Percentiles rank a stretch among this genome's conserved stretches.
phyloP scores from a whole-genome alignment of 148 eudicot species.

The Cornus kousa region DNA sequence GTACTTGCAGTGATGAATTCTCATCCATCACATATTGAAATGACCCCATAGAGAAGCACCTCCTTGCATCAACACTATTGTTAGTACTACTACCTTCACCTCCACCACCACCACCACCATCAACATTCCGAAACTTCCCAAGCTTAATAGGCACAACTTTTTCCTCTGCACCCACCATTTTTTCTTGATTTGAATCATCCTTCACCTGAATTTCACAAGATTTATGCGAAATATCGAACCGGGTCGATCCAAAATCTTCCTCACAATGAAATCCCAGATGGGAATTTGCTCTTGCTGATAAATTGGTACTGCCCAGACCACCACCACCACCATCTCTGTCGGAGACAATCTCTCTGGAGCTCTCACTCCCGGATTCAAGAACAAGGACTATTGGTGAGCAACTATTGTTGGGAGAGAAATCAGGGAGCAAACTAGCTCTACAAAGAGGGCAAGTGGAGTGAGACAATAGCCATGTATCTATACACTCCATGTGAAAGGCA shows the following conservation, averaged over 20 bases:
- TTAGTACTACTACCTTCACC: slow-evolving; percentile 35
- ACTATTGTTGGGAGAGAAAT: slow-evolving; percentile 21
- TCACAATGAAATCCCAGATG: slow-evolving; percentile 24
- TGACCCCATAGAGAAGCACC: slow-evolving; percentile 96
- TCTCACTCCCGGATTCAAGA: slow-evolving; percentile 68
- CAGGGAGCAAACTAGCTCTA: slow-evolving; percentile 53
- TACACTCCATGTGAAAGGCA: slow-evolving; percentile 90
- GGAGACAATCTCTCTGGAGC: slow-evolving; percentile 47
- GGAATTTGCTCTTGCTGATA: slow-evolving; percentile 32
- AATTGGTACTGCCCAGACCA: background rate
- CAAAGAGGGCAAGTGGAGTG: slow-evolving; percentile 97
- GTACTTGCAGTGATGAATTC: slow-evolving; percentile 57
- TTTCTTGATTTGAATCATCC: slow-evolving; percentile 3
- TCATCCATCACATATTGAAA: slow-evolving; percentile 92
- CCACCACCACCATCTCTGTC: slow-evolving; percentile 16
- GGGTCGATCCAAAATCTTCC: slow-evolving; percentile 27
- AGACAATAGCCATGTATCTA: slow-evolving; percentile 88
- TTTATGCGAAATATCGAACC: slow-evolving; percentile 18
- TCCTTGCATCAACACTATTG: slow-evolving; percentile 48
- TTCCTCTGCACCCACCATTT: slow-evolving; percentile 23
- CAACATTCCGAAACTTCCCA: slow-evolving; percentile 73
- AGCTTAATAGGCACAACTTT: slow-evolving; percentile 65
- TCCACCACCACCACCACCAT: slow-evolving; percentile 20
- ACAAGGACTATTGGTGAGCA: slow-evolving; percentile 61
- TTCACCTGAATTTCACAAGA: slow-evolving; percentile 32